These are phyloP conservation scores for Wickerhamomyces hampshirensis DNA, from an alignment of 805 yeast species.

Conservation along the genomic window DNA sequence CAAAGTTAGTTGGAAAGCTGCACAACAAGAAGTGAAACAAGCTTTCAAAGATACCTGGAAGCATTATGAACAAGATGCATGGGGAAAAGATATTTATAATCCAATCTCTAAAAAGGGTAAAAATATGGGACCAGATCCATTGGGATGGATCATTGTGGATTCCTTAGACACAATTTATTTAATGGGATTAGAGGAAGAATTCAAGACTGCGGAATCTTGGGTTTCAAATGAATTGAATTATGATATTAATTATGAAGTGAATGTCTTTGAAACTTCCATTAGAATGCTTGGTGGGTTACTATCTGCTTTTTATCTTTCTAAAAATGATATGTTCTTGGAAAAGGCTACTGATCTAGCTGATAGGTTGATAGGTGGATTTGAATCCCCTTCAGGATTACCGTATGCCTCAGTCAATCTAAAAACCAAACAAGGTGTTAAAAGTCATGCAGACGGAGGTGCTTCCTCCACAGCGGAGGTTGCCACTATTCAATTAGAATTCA, in stretches of 20 bases:
- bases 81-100: slow-evolving; percentile 78
- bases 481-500: slow-evolving; percentile 82
- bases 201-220: slow-evolving; percentile 67
- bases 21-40: slow-evolving; percentile 50
- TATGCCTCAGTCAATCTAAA: slow-evolving; percentile 71
- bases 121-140: slow-evolving; percentile 75
- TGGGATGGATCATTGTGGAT: slow-evolving; percentile 94
- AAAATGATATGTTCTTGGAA: slow-evolving; percentile 66
- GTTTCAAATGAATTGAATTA: slow-evolving; percentile 64
- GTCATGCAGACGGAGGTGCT: slow-evolving; percentile 69
- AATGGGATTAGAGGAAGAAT: slow-evolving; percentile 59
- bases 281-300: slow-evolving; percentile 92
- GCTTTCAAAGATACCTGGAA: slow-evolving; percentile 76
- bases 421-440: slow-evolving; percentile 54
- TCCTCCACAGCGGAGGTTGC: slow-evolving; percentile 88
- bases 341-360: slow-evolving; percentile 80
- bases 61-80: slow-evolving; percentile 67
- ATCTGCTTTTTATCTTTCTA: slow-evolving; percentile 70
- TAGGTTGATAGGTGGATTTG: slow-evolving; percentile 65
- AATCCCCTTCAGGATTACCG: slow-evolving; percentile 65
- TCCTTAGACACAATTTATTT: slow-evolving; percentile 75
- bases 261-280: slow-evolving; percentile 90
- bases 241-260: slow-evolving; percentile 68
- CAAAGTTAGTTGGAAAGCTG: slow-evolving; percentile 35
- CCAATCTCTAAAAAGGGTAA: slow-evolving; percentile 61